Evolutionary conservation across 1,139 yeast species (phyloP).

Genomic region (Yamadazyma triangularis): DNA sequence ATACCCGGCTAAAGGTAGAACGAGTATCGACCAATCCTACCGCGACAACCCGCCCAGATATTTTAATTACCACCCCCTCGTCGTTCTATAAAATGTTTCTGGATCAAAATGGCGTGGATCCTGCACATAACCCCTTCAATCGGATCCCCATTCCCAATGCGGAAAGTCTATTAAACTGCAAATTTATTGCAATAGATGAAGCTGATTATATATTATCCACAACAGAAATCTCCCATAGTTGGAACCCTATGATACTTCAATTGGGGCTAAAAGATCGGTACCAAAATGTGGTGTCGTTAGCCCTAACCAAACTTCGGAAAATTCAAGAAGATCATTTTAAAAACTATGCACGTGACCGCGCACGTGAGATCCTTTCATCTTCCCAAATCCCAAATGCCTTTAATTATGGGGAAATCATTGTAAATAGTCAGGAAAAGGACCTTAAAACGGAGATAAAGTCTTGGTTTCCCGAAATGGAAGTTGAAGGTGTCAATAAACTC

Average conservation of each 20-base stretch:
- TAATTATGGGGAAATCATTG: no score
- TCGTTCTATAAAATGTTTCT: neutral
- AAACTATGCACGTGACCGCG: neutral
- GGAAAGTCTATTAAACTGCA: slow-evolving; percentile 3
- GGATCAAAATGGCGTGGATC: slow-evolving; percentile 3
- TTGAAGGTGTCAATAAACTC: neutral
- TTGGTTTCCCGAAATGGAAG: no score
- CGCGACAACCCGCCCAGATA: neutral
- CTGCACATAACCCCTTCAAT: no score
- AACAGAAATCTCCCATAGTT: slow-evolving; percentile 1
- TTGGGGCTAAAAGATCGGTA: slow-evolving; percentile 3
- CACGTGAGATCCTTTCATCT: neutral
- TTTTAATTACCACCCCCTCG: neutral
- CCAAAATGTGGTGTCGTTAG: slow-evolving; percentile 7
- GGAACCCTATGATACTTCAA: slow-evolving; percentile 2
- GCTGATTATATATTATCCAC: slow-evolving; percentile 11
- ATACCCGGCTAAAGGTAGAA: neutral
- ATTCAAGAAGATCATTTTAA: neutral
- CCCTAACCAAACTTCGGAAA: slow-evolving; percentile 10
- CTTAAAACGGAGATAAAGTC: no score
- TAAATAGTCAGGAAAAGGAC: no score
- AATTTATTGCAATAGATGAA: slow-evolving; percentile 17
- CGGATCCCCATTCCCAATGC: no score
- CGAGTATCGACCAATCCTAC: neutral
- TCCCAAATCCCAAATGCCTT: neutral